Evolutionary conservation across 306 rosid species (phyloP).

Genomic region (Sophora flavescens): DNA sequence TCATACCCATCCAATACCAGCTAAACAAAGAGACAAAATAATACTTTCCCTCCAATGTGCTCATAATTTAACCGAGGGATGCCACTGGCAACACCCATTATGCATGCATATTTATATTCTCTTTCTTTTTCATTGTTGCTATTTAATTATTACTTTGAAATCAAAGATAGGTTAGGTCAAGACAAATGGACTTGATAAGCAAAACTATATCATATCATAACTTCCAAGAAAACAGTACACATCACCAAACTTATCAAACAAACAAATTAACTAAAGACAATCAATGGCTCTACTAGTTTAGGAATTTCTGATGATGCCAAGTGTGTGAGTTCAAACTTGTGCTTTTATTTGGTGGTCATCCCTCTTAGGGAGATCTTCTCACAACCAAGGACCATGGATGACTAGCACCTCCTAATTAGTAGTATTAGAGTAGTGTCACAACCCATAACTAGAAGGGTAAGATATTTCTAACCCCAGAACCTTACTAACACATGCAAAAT

Average conservation of each 20-base stretch:
- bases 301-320: too few relatives aligned
- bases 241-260: neutral
- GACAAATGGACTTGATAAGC: neutral
- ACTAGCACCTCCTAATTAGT: too few relatives aligned
- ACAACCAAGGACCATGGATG: too few relatives aligned
- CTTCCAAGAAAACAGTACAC: neutral
- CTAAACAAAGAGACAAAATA: neutral
- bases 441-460: too few relatives aligned
- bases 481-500: neutral
- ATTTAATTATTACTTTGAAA: neutral
- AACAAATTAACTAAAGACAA: too few relatives aligned
- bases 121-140: neutral
- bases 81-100: neutral
- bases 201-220: neutral
- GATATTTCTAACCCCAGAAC: too few relatives aligned
- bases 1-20: too few relatives aligned
- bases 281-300: too few relatives aligned
- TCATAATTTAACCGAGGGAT: neutral
- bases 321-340: too few relatives aligned
- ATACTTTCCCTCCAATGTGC: neutral
- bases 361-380: too few relatives aligned
- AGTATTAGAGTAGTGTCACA: too few relatives aligned
- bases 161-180: neutral
- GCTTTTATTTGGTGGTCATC: too few relatives aligned
- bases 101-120: neutral